Percentiles rank a stretch among this genome's conserved stretches.
phyloP scores from a whole-genome alignment of 495 filamentous ascomycete genomes.

The Penicillium diatomitis region DNA sequence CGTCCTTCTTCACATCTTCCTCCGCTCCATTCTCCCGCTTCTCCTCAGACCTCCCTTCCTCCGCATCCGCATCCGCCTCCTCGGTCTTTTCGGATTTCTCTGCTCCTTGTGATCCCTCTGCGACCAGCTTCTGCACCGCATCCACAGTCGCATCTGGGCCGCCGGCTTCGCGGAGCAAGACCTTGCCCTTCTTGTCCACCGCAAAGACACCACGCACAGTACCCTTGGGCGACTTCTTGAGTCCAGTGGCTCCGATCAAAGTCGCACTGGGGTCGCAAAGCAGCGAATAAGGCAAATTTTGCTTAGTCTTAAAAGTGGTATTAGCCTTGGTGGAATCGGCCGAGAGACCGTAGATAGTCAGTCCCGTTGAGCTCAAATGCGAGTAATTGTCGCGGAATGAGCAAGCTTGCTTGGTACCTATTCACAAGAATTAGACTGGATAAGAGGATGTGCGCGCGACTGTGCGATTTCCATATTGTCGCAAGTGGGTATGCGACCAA shows the following conservation, averaged over 20 bases:
- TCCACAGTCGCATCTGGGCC: conserved; percentile 44
- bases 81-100: conserved; percentile 2
- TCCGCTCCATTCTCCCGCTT: conserved; percentile 1
- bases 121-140: conserved; percentile 31
- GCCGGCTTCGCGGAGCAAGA: conserved; percentile 32
- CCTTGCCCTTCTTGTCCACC: conserved; percentile 58
- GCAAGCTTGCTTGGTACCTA: conserved; percentile 89
- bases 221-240: conserved; percentile 69
- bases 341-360: conserved; percentile 82
- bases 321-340: conserved; percentile 82
- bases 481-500: neutral
- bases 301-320: conserved; percentile 80
- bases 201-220: conserved; percentile 80
- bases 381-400: conserved; percentile 77
- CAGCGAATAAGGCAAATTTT: conserved; percentile 79
- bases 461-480: no score
- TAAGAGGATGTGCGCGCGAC: neutral
- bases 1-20: conserved; percentile 2
- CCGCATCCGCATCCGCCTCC: neutral
- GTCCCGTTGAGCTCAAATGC: conserved; percentile 68
- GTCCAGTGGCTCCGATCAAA: conserved; percentile 64
- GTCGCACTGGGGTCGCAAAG: conserved; percentile 70
- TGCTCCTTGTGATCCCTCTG: neutral
- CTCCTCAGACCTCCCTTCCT: no score
- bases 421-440: neutral